These are phyloP conservation scores for Wickerhamiella occidentalis DNA, from an alignment of 805 yeast genomes.

Conservation along the genomic window DNA sequence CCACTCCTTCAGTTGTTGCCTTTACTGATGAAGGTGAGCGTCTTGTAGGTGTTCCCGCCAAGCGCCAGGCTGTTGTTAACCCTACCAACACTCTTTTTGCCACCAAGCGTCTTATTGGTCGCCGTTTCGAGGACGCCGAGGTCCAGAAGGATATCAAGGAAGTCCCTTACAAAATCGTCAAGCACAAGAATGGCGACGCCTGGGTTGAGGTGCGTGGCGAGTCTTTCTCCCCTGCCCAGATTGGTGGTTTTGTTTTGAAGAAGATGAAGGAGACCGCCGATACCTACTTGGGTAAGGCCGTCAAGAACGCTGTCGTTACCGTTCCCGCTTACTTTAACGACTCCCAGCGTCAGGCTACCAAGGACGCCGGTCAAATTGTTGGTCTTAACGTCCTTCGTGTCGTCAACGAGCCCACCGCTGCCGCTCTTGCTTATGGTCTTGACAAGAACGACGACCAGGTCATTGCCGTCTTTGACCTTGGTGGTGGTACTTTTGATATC, in stretches of 20 bases:
- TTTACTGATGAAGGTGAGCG: constrained; percentile 87
- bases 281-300: constrained; percentile 75
- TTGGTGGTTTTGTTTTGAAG: constrained; percentile 85
- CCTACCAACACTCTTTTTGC: constrained; percentile 90
- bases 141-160: constrained; percentile 80
- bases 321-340: constrained; percentile 87
- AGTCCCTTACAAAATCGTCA: constrained; percentile 83
- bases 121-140: constrained; percentile 79
- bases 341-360: constrained; percentile 87
- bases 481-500: constrained; percentile 98
- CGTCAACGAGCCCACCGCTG: constrained; percentile 85
- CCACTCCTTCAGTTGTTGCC: constrained; percentile 91
- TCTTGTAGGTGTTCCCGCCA: constrained; percentile 87
- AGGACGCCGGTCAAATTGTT: constrained; percentile 95
- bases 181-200: constrained; percentile 89
- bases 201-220: constrained; percentile 89
- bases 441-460: constrained; percentile 73
- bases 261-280: constrained; percentile 99
- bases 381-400: constrained; percentile 84
- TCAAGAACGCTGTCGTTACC: constrained; percentile 80
- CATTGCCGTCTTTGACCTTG: constrained; percentile 93
- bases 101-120: constrained; percentile 88
- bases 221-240: constrained; percentile 86
- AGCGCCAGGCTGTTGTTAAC: constrained; percentile 91
- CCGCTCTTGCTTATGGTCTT: constrained; percentile 90